phyloP scores from a whole-genome alignment of 306 rosid species.

The Inga leiocalycina region DNA sequence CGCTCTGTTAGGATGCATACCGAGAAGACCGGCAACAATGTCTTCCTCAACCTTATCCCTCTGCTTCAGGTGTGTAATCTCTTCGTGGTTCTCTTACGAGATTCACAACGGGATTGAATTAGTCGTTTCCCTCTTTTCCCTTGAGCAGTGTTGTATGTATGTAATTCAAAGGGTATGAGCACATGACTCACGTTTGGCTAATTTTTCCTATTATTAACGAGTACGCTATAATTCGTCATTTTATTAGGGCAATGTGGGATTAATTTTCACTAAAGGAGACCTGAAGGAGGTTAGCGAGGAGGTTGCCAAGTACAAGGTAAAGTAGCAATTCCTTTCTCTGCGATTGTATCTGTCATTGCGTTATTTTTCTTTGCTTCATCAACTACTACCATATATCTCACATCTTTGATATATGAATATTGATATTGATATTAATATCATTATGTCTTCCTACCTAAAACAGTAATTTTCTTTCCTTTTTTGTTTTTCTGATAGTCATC shows the following conservation, averaged over 20 bases:
- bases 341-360: neutral
- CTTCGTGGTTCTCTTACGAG: neutral
- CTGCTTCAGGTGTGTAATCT: conserved; percentile 62
- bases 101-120: neutral
- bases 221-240: neutral
- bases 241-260: conserved; percentile 80
- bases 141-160: neutral
- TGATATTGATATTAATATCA: no score
- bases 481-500: no score
- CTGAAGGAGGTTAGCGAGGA: conserved; percentile 95
- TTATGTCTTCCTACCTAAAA: no score
- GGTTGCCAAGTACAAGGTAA: conserved; percentile 93
- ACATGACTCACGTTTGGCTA: neutral
- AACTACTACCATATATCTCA: no score
- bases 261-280: conserved; percentile 91
- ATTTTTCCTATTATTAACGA: neutral
- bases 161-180: neutral
- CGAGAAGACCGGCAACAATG: conserved; percentile 70
- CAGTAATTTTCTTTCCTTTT: no score
- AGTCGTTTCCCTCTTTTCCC: neutral
- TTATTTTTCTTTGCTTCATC: no score
- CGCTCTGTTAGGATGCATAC: conserved; percentile 69
- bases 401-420: no score
- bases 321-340: neutral
- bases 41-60: conserved; percentile 71